Evolutionary conservation across 169 alveolate genomes (phyloP).

Genomic region (Hepatocystis sp.): DNA sequence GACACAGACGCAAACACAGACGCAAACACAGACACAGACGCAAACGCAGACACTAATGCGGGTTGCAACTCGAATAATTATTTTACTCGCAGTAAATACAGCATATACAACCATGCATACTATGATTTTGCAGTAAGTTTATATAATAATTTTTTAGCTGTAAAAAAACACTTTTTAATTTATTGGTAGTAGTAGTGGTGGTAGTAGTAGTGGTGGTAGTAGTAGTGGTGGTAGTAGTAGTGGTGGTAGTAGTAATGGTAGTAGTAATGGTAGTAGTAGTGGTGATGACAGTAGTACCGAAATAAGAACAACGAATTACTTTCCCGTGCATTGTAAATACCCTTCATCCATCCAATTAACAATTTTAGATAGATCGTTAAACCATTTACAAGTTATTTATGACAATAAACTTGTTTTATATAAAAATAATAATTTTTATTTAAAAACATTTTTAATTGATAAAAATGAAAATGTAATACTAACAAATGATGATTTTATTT

Average conservation of each 20-base stretch:
- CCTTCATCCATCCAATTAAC: constrained; percentile 58
- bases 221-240: background rate
- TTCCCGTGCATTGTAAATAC: constrained; percentile 53
- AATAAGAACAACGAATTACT: constrained; percentile 14
- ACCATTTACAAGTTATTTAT: constrained; percentile 10
- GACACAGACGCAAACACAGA: no score
- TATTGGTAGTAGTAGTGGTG: no score
- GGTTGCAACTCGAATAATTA: background rate
- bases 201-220: no score
- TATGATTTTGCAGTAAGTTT: background rate
- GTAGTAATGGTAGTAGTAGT: constrained; percentile 31
- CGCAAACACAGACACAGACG: no score
- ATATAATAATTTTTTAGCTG: constrained; percentile 21
- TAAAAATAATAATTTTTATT: constrained; percentile 25
- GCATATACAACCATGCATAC: background rate
- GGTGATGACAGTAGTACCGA: background rate
- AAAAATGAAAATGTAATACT: constrained; percentile 44
- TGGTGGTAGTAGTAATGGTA: constrained; percentile 6
- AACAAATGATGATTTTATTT: constrained; percentile 29
- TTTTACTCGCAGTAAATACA: background rate
- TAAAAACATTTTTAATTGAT: constrained; percentile 53
- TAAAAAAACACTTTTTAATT: constrained; percentile 21
- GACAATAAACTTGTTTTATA: constrained; percentile 7
- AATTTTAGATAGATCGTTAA: constrained; percentile 19
- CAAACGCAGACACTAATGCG: no score